These are phyloP conservation scores for Perkinsus chesapeaki DNA, from an alignment of 169 alveolate genomes.

Conservation along the genomic window DNA sequence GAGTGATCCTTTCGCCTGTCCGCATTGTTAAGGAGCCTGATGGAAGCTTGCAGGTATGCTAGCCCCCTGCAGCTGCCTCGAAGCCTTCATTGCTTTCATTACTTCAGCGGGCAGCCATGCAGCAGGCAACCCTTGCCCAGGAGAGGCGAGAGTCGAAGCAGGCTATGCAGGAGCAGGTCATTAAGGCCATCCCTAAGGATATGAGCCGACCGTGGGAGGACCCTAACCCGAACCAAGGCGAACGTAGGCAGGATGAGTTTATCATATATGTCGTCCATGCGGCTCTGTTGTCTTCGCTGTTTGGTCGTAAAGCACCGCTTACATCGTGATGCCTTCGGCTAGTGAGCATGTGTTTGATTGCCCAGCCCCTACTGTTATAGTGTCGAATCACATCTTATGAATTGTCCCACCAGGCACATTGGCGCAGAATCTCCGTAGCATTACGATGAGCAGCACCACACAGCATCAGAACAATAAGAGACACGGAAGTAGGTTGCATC, in stretches of 20 bases:
- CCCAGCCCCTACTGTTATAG: no score
- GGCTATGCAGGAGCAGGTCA: conserved; percentile 61
- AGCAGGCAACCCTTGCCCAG: conserved; percentile 69
- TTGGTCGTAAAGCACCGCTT: no score
- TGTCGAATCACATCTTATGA: no score
- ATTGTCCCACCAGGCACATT: conserved; percentile 19
- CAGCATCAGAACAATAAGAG: not conserved
- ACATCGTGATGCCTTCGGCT: no score
- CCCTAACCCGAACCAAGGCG: conserved; percentile 81
- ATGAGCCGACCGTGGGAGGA: conserved; percentile 79
- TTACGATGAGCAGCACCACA: not conserved
- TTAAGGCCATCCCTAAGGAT: conserved; percentile 77
- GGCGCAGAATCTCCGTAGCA: not conserved
- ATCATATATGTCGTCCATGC: not conserved
- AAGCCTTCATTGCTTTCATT: conserved; percentile 48
- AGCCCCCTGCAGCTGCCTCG: conserved; percentile 71
- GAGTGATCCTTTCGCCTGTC: conserved; percentile 76
- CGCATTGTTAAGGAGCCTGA: conserved; percentile 82
- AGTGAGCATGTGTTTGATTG: no score
- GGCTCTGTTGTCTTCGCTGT: no score
- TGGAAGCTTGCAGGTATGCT: conserved; percentile 44
- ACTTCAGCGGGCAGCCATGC: not conserved
- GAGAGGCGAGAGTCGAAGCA: conserved; percentile 82
- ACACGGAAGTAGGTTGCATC: not conserved
- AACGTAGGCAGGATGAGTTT: conserved; percentile 53